Conservation (phyloP, 73 alveolate species). For the Paramecium sonneborni region DNA sequence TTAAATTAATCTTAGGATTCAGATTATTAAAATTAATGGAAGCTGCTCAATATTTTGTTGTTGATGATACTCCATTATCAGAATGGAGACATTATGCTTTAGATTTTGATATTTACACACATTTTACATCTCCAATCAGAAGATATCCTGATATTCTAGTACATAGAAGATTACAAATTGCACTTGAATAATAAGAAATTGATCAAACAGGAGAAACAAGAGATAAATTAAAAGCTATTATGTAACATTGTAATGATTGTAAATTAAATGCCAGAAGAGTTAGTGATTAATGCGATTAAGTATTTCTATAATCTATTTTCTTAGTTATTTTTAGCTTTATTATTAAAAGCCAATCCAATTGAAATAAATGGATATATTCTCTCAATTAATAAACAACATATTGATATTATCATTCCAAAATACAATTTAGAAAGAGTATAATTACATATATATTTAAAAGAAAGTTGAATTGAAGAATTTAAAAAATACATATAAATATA, state of each 20-base stretch:
- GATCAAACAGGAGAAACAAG: slow-evolving; percentile 12
- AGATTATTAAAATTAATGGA: slow-evolving; percentile 53
- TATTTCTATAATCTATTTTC: not conserved
- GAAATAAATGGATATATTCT: slow-evolving; percentile 33
- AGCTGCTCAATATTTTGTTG: slow-evolving; percentile 81
- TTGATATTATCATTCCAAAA: slow-evolving; percentile 47
- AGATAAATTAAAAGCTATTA: not conserved
- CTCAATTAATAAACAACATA: not conserved
- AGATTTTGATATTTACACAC: slow-evolving; percentile 93
- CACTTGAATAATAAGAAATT: slow-evolving; percentile 71
- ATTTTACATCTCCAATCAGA: slow-evolving; percentile 96
- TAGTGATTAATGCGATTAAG: slow-evolving; percentile 60
- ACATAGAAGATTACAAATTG: slow-evolving; percentile 86
- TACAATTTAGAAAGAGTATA: slow-evolving; percentile 54
- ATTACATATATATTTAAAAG: not conserved
- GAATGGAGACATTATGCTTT: slow-evolving; percentile 92
- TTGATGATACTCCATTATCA: slow-evolving; percentile 67
- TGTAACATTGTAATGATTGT: slow-evolving; percentile 59
- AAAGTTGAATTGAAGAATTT: slow-evolving; percentile 1
- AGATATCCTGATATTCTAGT: slow-evolving; percentile 96
- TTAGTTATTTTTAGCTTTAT: slow-evolving; percentile 55
- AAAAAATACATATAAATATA: not conserved
- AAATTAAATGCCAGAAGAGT: slow-evolving; percentile 56
- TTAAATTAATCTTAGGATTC: not conserved
- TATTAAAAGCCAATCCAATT: slow-evolving; percentile 4